These are phyloP conservation scores for Pistacia atlantica DNA, from an alignment of 345 rosid genomes.

Conservation along the genomic window DNA sequence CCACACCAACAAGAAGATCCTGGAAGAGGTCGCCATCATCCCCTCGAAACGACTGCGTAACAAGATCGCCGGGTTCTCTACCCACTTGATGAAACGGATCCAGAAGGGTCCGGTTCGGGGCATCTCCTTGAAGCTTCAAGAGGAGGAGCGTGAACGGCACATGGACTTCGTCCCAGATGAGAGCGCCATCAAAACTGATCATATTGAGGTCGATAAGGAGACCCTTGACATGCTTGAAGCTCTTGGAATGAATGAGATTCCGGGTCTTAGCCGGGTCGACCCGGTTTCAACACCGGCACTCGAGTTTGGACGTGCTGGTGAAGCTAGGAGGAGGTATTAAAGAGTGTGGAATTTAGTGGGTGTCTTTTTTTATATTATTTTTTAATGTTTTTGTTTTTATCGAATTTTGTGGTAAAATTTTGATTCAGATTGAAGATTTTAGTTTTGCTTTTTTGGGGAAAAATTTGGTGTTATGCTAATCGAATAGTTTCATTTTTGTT, in stretches of 20 bases:
- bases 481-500: not conserved
- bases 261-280: constrained; percentile 46
- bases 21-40: constrained; percentile 68
- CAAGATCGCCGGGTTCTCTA: constrained; percentile 77
- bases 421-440: not conserved
- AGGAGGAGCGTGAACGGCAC: constrained; percentile 79
- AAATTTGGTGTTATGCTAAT: constrained; percentile 4
- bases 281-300: constrained; percentile 29
- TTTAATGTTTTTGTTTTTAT: not conserved
- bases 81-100: constrained; percentile 72
- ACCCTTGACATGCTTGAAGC: constrained; percentile 69
- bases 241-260: constrained; percentile 53
- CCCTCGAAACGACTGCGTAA: constrained; percentile 72
- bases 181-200: constrained; percentile 64
- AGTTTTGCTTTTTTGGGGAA: constrained; percentile 1
- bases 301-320: constrained; percentile 33
- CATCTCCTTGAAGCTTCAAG: constrained; percentile 71
- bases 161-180: constrained; percentile 77
- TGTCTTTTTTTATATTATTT: not conserved
- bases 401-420: not conserved
- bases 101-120: constrained; percentile 77
- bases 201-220: constrained; percentile 68
- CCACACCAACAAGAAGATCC: constrained; percentile 73
- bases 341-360: not conserved
- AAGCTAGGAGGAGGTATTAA: constrained; percentile 42